These are phyloP conservation scores for Verticillium longisporum DNA, from an alignment of 2,329 filamentous ascomycete species.

Conservation along the genomic window DNA sequence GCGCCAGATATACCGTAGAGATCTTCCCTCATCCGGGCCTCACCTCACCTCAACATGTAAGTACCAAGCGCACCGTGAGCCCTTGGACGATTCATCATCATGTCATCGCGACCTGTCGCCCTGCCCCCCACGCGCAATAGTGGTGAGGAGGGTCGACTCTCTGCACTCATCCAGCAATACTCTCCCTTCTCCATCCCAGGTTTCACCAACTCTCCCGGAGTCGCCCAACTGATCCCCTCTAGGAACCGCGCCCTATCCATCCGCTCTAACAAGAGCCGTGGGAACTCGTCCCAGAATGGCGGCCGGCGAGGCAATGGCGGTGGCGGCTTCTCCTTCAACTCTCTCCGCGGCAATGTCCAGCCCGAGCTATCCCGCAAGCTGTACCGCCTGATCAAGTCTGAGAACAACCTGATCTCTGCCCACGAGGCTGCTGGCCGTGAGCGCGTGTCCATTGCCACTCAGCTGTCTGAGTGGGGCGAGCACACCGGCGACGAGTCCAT, in stretches of 20 bases:
- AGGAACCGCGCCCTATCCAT: slow-evolving; percentile 72
- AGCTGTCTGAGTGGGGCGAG: slow-evolving; percentile 96
- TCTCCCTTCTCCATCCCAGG: neutral
- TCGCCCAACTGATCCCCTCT: neutral
- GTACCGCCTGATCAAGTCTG: slow-evolving; percentile 88
- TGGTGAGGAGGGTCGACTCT: neutral
- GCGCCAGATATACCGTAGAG: neutral
- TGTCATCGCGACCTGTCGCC: neutral
- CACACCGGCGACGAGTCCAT: slow-evolving; percentile 80
- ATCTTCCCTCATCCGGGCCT: neutral
- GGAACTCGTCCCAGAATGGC: slow-evolving; percentile 28
- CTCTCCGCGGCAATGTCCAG: slow-evolving; percentile 76
- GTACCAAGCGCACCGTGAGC: neutral
- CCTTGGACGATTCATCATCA: neutral
- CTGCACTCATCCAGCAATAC: neutral
- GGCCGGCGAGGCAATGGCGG: slow-evolving; percentile 27
- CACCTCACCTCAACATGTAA: neutral
- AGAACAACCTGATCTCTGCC: slow-evolving; percentile 80
- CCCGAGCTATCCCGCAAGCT: slow-evolving; percentile 85
- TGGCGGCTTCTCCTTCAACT: slow-evolving; percentile 68
- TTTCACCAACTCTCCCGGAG: neutral
- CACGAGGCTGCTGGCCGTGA: slow-evolving; percentile 83
- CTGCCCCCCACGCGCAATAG: neutral
- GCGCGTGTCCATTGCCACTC: slow-evolving; percentile 75
- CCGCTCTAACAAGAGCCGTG: slow-evolving; percentile 53